A percentile compares a stretch with the other conserved stretches of the same genome.
phyloP scores from a whole-genome alignment of 2,329 filamentous ascomycete genomes.

The Aspergillus brunneoviolaceus region DNA sequence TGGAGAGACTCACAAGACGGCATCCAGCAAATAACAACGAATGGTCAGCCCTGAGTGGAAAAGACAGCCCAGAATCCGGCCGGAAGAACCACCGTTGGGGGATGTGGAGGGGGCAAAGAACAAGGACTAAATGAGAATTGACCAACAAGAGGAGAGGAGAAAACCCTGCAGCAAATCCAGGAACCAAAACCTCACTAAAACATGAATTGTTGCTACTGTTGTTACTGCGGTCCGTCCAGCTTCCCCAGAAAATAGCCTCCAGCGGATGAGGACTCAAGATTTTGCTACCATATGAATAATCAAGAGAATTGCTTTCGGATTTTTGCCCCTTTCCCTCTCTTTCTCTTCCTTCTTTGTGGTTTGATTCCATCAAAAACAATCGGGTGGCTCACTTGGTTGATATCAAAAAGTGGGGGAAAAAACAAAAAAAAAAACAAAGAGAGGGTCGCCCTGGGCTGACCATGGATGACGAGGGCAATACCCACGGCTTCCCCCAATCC shows the following conservation, averaged over 20 bases:
- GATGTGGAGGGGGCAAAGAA: not conserved
- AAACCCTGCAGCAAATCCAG: constrained; percentile 6
- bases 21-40: not conserved
- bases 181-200: not conserved
- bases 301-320: not conserved
- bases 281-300: no score
- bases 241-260: not conserved
- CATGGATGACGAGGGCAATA: not conserved
- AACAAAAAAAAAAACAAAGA: not conserved
- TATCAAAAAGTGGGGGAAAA: not conserved
- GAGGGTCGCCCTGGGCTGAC: not conserved
- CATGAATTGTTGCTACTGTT: not conserved
- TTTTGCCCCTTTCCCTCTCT: not conserved
- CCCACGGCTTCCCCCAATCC: not conserved
- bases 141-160: not conserved
- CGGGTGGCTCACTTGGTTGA: not conserved
- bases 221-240: not conserved
- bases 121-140: not conserved
- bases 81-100: not conserved
- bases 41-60: not conserved
- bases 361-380: not conserved
- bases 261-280: not conserved
- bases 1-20: not conserved
- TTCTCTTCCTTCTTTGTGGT: not conserved
- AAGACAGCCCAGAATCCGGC: not conserved